Evolutionary conservation across 345 rosid genomes (phyloP).

Genomic region (Durio zibethinus): DNA sequence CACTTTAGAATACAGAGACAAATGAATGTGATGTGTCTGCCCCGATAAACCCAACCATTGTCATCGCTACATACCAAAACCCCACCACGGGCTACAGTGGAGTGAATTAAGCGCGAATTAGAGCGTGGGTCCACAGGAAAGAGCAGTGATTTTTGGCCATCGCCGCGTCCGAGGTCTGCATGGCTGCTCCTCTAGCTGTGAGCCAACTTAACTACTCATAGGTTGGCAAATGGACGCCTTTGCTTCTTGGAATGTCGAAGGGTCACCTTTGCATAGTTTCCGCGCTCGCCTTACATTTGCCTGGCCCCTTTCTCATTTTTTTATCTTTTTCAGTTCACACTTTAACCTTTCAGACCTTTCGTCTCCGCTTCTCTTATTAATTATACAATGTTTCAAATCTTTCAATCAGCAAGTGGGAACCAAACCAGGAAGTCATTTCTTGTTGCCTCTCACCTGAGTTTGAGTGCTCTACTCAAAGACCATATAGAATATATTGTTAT

Average conservation of each 20-base stretch:
- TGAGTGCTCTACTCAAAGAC: neutral
- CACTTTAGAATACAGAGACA: neutral
- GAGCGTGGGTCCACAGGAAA: constrained; percentile 1
- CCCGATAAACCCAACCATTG: neutral
- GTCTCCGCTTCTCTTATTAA: neutral
- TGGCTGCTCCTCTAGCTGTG: constrained; percentile 9
- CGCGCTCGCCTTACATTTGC: neutral
- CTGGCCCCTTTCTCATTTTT: neutral
- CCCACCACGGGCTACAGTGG: neutral
- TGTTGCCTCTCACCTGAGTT: neutral
- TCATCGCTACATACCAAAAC: neutral
- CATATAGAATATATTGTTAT: neutral
- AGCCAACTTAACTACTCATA: constrained; percentile 6
- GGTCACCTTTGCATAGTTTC: constrained; percentile 23
- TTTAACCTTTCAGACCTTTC: neutral
- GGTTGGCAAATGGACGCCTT: neutral
- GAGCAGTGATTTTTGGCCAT: neutral
- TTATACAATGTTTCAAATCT: neutral
- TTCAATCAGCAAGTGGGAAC: neutral
- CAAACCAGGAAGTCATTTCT: neutral
- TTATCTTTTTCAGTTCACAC: neutral
- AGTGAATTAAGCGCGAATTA: neutral
- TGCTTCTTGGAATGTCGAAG: constrained; percentile 22
- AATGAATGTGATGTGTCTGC: neutral
- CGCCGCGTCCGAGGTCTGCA: constrained; percentile 23